Evolutionary conservation across 1,139 yeast species (phyloP).

Genomic region (Suhomyces chickasaworum): DNA sequence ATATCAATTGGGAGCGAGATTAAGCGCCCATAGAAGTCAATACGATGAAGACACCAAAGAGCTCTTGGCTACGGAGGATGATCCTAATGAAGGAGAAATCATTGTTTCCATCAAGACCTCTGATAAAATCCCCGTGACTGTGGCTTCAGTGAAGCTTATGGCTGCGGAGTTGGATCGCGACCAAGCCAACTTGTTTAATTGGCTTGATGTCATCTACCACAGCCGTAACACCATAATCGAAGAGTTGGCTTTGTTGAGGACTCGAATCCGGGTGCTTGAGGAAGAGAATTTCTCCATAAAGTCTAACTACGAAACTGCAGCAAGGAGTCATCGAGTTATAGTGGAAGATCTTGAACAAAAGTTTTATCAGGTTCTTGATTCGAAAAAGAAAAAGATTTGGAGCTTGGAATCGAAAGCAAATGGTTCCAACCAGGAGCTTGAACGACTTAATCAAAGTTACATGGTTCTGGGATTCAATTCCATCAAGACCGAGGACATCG

Average conservation of each 20-base stretch:
- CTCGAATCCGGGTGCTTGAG: conserved; percentile 3
- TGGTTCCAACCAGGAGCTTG: conserved; percentile 16
- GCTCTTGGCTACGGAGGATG: conserved; percentile 21
- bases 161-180: conserved; percentile 20
- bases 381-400: conserved; percentile 41
- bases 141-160: conserved; percentile 26
- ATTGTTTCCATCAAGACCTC: conserved; percentile 26
- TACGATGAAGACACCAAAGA: conserved; percentile 22
- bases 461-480: conserved; percentile 22
- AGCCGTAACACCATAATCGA: conserved; percentile 16
- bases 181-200: conserved; percentile 28
- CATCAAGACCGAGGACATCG: conserved; percentile 23
- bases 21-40: conserved; percentile 10
- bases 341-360: conserved; percentile 38
- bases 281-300: conserved; percentile 18
- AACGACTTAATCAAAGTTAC: conserved; percentile 28
- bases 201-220: conserved; percentile 28
- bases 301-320: conserved; percentile 22
- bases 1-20: conserved; percentile 7
- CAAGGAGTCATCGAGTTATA: conserved; percentile 29
- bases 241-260: conserved; percentile 13
- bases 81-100: conserved; percentile 19
- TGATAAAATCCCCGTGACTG: conserved; percentile 27
- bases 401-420: conserved; percentile 26
- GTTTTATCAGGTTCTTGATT: conserved; percentile 37